Percentiles rank a stretch among this genome's conserved stretches.
These are phyloP conservation scores for Fomitopsis schrenkii DNA, from an alignment of 1,284 basidiomycete genomes.

Conservation along the genomic window DNA sequence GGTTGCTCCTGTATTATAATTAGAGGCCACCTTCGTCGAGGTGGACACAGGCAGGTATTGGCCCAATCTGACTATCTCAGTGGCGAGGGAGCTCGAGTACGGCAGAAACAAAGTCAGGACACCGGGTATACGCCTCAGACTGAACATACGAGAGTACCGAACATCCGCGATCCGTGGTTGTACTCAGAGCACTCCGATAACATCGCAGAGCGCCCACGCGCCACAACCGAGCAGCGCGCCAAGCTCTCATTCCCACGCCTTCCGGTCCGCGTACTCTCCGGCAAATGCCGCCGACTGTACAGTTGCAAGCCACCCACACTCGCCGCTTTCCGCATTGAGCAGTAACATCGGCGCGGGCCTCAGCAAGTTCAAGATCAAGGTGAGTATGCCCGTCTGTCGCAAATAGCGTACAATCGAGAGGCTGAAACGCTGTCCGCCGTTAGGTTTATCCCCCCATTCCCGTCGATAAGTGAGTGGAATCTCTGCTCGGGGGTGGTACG, in stretches of 20 bases:
- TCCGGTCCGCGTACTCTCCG: conserved; percentile 5
- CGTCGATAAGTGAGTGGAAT: conserved; percentile 8
- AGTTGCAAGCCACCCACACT: conserved; percentile 27
- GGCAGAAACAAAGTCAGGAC: no score
- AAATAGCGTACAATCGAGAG: not conserved
- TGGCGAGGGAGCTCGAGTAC: no score
- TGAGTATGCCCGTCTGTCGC: conserved; percentile 19
- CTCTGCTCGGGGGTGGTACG: not conserved
- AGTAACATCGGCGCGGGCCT: conserved; percentile 28
- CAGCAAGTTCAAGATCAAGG: conserved; percentile 34
- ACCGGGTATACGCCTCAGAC: no score
- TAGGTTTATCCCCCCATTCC: conserved; percentile 16
- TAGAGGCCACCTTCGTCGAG: no score
- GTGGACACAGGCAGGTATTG: no score
- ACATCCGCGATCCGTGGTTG: no score
- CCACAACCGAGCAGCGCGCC: no score
- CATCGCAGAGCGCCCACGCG: not conserved
- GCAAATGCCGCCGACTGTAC: conserved; percentile 23
- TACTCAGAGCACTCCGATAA: no score
- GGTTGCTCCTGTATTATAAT: no score
- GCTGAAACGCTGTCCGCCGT: not conserved
- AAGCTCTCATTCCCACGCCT: not conserved
- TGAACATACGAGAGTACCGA: no score
- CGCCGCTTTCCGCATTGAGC: conserved; percentile 12
- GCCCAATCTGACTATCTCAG: no score